phyloP scores from a whole-genome alignment of 257 asterid species.

The Solanum pennellii region DNA sequence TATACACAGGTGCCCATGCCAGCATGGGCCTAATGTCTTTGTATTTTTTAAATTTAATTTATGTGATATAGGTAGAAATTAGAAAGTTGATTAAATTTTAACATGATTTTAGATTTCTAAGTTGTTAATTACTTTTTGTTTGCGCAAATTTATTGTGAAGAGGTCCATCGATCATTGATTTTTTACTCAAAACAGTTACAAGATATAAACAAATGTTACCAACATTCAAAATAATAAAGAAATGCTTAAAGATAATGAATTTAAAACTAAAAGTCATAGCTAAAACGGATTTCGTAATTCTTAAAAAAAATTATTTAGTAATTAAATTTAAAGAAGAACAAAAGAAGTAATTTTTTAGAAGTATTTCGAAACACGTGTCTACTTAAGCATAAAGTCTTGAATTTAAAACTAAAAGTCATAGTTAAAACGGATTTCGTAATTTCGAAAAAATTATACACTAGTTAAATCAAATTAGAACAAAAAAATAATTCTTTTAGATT shows the following conservation, averaged over 20 bases:
- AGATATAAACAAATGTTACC: background rate
- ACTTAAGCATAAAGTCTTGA: no score
- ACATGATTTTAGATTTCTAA: background rate
- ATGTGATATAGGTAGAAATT: background rate
- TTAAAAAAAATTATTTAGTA: no score
- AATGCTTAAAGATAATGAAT: background rate
- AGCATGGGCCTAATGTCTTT: no score
- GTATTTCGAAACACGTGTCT: no score
- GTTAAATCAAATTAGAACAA: background rate
- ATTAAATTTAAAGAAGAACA: no score
- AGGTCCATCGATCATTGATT: background rate
- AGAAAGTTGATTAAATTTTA: no score
- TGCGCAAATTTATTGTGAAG: background rate
- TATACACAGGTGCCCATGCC: fast-evolving
- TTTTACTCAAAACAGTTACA: background rate
- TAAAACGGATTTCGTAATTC: no score
- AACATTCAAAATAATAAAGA: background rate
- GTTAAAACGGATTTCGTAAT: background rate
- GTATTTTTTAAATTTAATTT: no score
- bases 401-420: no score
- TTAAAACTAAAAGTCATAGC: background rate
- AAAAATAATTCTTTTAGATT: no score
- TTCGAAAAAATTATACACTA: no score
- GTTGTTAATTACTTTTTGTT: background rate
- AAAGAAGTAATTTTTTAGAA: no score